Percentiles rank a stretch among this genome's conserved stretches.
phyloP scores from a whole-genome alignment of 768 basidiomycete genomes.

The Boletales sp. region DNA sequence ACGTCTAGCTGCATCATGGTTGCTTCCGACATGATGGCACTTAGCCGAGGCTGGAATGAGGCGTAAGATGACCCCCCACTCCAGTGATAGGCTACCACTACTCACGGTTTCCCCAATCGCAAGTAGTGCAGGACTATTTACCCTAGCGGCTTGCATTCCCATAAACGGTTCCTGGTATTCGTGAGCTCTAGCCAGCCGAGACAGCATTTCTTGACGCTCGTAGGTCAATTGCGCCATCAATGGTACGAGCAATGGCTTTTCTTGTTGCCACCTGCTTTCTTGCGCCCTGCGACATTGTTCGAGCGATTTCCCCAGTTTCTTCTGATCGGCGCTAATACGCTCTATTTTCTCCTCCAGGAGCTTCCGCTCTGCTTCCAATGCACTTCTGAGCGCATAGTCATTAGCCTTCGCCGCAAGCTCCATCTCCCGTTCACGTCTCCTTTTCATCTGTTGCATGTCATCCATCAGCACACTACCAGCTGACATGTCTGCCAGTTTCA shows the following conservation, averaged over 20 bases:
- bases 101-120: too few species aligned
- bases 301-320: not conserved
- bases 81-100: too few species aligned
- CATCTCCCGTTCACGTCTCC: slow-evolving; percentile 39
- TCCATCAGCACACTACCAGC: slow-evolving; percentile 44
- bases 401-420: slow-evolving; percentile 31
- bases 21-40: not conserved
- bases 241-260: not conserved
- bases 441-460: slow-evolving; percentile 37
- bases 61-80: too few species aligned
- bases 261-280: not conserved
- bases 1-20: slow-evolving; percentile 7
- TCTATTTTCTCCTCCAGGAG: not conserved
- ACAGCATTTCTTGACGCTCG: too few species aligned
- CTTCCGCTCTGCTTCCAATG: not conserved
- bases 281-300: not conserved
- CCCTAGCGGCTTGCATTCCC: too few species aligned
- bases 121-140: too few species aligned
- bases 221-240: too few species aligned
- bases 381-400: not conserved
- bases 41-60: not conserved
- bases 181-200: too few species aligned
- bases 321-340: not conserved
- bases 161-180: too few species aligned
- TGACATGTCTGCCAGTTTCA: slow-evolving; percentile 40